phyloP scores from a whole-genome alignment of 306 rosid genomes.

The Cicer cuneatum region DNA sequence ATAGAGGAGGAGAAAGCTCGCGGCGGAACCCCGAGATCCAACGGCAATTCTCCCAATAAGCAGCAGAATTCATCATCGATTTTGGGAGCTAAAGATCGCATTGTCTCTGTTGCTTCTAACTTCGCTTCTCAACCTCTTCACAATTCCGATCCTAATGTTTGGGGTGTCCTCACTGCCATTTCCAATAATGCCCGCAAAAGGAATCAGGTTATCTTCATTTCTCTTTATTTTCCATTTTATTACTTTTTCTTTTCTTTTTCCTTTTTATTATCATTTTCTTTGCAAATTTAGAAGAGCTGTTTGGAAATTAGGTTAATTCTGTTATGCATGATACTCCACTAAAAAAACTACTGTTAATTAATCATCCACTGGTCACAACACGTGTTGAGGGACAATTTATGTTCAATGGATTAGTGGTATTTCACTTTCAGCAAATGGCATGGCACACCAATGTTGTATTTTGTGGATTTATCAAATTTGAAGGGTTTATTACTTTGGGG shows the following conservation, averaged over 20 bases:
- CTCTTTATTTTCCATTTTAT: not conserved
- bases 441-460: not conserved
- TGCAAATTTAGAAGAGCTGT: too few species aligned
- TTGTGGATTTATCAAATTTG: not conserved
- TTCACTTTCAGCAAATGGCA: conserved; percentile 28
- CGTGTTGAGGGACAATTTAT: not conserved
- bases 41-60: conserved; percentile 19
- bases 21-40: conserved; percentile 20
- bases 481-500: not conserved
- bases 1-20: conserved; percentile 40
- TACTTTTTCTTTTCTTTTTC: not conserved
- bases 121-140: conserved; percentile 78
- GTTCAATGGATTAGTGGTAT: conserved; percentile 2
- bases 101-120: conserved; percentile 70
- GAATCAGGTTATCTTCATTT: conserved; percentile 55
- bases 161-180: conserved; percentile 97
- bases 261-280: too few species aligned
- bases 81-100: conserved; percentile 54
- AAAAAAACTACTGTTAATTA: too few species aligned
- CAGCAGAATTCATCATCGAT: conserved; percentile 1
- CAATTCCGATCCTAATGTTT: conserved; percentile 64
- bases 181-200: conserved; percentile 86
- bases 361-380: not conserved
- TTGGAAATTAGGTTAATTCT: not conserved
- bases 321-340: not conserved